Conservation (phyloP, 495 filamentous ascomycete species). For the Neurospora sp. region DNA sequence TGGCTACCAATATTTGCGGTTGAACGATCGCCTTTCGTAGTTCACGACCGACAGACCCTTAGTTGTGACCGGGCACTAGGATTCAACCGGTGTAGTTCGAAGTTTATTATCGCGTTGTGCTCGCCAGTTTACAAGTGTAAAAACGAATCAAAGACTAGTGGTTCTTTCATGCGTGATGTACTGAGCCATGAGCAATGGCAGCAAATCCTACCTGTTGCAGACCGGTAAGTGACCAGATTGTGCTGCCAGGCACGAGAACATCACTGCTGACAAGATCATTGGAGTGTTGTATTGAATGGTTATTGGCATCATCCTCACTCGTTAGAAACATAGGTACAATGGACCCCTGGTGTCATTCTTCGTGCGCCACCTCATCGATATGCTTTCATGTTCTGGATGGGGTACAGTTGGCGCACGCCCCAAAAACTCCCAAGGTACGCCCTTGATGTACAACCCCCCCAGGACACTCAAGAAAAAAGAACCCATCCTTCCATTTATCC, state of each 20-base stretch:
- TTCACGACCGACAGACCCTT: neutral
- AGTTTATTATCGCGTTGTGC: neutral
- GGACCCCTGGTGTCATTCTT: neutral
- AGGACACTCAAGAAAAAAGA: too few species aligned
- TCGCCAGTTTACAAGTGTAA: neutral
- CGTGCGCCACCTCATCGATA: too few species aligned
- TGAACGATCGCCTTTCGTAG: neutral
- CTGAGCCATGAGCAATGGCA: neutral
- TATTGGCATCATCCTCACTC: neutral
- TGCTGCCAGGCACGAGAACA: neutral
- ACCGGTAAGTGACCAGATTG: neutral
- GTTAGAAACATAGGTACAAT: neutral
- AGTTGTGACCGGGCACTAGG: neutral
- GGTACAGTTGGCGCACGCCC: too few species aligned
- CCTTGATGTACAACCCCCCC: too few species aligned
- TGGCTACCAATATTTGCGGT: neutral
- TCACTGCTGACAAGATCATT: neutral
- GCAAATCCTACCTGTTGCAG: neutral
- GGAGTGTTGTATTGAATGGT: neutral
- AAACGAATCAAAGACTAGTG: neutral
- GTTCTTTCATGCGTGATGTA: neutral
- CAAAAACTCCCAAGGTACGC: too few species aligned
- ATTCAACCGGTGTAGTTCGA: neutral
- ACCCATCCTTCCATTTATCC: too few species aligned
- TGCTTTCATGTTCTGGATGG: too few species aligned